Conservation (phyloP, 805 yeast species). For the Saturnispora diversa region DNA sequence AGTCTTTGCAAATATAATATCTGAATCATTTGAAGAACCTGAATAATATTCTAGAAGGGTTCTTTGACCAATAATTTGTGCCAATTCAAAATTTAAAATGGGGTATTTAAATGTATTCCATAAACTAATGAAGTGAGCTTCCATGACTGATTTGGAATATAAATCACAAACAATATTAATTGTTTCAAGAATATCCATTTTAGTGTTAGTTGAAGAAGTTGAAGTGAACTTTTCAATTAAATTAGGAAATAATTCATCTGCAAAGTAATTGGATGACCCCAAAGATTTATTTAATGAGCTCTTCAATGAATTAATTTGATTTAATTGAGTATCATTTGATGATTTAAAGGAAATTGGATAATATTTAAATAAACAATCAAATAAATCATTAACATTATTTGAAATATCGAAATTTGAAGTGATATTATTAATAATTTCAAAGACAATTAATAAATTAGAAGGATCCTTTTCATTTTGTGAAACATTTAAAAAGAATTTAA, state of each 20-base stretch:
- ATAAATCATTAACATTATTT: constrained; percentile 54
- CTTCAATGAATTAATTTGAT: constrained; percentile 68
- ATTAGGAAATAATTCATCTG: constrained; percentile 67
- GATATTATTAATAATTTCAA: constrained; percentile 45
- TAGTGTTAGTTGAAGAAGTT: constrained; percentile 55
- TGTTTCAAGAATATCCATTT: constrained; percentile 65
- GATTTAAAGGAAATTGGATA: constrained; percentile 95
- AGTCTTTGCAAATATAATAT: constrained; percentile 33
- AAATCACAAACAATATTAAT: constrained; percentile 46
- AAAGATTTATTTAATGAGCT: constrained; percentile 51
- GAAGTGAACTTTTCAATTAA: constrained; percentile 74
- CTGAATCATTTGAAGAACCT: constrained; percentile 28
- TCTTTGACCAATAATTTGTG: constrained; percentile 23
- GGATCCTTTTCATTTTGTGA: constrained; percentile 95
- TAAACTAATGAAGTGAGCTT: constrained; percentile 58
- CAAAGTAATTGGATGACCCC: constrained; percentile 52
- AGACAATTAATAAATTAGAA: constrained; percentile 66
- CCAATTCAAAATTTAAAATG: constrained; percentile 64
- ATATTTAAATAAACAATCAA: constrained; percentile 87
- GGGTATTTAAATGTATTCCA: constrained; percentile 91
- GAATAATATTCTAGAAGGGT: constrained; percentile 26
- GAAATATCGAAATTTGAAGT: constrained; percentile 34
- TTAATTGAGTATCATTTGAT: constrained; percentile 83
- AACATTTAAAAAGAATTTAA: constrained; percentile 53
- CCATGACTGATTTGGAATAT: constrained; percentile 43